phyloP scores from a whole-genome alignment of 768 basidiomycete genomes.

The Leucogyrophana mollusca region DNA sequence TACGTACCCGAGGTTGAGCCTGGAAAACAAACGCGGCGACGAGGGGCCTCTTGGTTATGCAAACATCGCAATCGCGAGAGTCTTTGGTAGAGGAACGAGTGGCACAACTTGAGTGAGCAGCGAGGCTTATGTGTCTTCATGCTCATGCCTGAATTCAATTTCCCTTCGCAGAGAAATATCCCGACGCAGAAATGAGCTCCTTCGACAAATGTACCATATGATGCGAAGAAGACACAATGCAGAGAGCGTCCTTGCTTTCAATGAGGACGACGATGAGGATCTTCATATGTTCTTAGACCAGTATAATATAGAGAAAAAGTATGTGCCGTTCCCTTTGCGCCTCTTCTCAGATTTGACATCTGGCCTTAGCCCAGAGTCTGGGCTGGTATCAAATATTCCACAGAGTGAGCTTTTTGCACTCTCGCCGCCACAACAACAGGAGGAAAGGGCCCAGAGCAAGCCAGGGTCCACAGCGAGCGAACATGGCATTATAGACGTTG shows the following conservation, averaged over 20 bases:
- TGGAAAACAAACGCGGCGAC: conserved; percentile 3
- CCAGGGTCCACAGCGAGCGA: conserved; percentile 5
- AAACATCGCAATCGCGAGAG: conserved; percentile 23
- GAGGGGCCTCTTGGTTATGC: conserved; percentile 18
- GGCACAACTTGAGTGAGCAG: conserved; percentile 31
- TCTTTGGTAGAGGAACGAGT: conserved; percentile 36
- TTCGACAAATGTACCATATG: conserved; percentile 71
- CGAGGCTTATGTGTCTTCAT: background rate
- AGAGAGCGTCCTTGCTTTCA: conserved; percentile 36
- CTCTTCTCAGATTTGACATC: background rate
- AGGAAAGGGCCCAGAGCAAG: background rate
- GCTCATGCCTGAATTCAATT: background rate
- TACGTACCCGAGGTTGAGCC: conserved; percentile 1
- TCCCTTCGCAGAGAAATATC: conserved; percentile 51
- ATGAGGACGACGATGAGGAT: conserved; percentile 38
- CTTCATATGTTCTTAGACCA: conserved; percentile 52
- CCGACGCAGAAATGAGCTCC: conserved; percentile 64
- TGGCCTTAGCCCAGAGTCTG: conserved; percentile 36
- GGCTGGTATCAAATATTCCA: conserved; percentile 37
- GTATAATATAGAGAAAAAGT: conserved; percentile 56
- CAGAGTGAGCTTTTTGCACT: conserved; percentile 29
- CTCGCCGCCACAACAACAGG: conserved; percentile 11
- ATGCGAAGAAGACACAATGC: conserved; percentile 51
- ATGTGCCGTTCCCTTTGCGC: conserved; percentile 19
- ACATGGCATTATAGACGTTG: conserved; percentile 16